Evolutionary conservation across 352 stramenopile species (phyloP), one percentile per base, ranked within the genome.

Genomic region (Saprolegnia parasitica): DNA sequence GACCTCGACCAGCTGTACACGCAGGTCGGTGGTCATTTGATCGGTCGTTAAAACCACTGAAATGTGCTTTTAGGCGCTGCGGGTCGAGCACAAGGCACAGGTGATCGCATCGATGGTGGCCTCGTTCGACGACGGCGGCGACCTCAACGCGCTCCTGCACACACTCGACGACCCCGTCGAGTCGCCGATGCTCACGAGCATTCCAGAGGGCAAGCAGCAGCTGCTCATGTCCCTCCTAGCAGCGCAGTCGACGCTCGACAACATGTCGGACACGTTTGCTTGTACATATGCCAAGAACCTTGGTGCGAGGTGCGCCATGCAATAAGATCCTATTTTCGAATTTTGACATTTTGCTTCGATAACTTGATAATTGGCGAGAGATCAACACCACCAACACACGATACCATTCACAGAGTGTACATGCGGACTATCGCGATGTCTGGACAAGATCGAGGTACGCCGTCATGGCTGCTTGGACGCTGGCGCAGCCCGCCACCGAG

Each of bases 201-300:
- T 55, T 8, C 21, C 23, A 40, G 58, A 67, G 35, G 58, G 58
- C 15, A 67, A 67, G 42, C 58, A 67, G 58, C 58, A 42, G 21
- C 37, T 67, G 21, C 58, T 67, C 39, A 67, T 67, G 58, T 67
- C 58, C 9, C 32, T 67, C 20, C 37, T 67, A 9, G 3, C 24
- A 40, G 52, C 58, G 5, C 58, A 67, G 50, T 29, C 58, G 39
- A 21, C 54, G 37, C 37, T 67, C 40, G 58, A 67, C 58, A 26
- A 40, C 24, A 8, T 67, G 18, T 49, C 58, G 20, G 37, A 67
- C 23, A 18, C 11, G 13, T 42, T 67, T 35, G 58, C 37, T 2
- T 15, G 29, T 21, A 35, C 39, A 16, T 67, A 32, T 20, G 58
- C 58, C 20, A 40, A 42, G 35, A 23, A 55, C 32, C 35, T 67